phyloP scores from a whole-genome alignment of 345 rosid genomes.

The Toxicodendron radicans region DNA sequence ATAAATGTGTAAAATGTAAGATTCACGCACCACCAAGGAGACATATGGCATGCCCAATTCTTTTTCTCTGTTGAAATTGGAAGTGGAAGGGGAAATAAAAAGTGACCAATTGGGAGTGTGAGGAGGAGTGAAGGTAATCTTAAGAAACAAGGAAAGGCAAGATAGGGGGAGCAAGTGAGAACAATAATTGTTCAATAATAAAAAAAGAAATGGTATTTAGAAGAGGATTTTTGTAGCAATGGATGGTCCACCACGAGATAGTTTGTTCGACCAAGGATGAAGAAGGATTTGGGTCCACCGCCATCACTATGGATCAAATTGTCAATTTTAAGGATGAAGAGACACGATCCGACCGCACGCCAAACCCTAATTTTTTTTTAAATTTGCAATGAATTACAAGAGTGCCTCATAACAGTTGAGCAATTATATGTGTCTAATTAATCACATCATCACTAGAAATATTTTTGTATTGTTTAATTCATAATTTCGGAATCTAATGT shows the following conservation, averaged over 20 bases:
- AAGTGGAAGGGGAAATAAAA: too few species aligned
- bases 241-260: not conserved
- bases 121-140: not conserved
- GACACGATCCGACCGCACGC: constrained; percentile 11
- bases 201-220: not conserved
- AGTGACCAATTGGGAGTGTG: too few species aligned
- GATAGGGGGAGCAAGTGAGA: not conserved
- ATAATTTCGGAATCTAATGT: too few species aligned
- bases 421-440: too few species aligned
- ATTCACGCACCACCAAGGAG: not conserved
- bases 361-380: too few species aligned
- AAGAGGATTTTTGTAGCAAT: not conserved
- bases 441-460: too few species aligned
- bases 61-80: too few species aligned
- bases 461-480: too few species aligned
- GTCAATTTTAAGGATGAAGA: not conserved
- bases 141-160: constrained; percentile 3
- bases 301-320: not conserved
- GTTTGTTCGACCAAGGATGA: constrained; percentile 4
- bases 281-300: not conserved
- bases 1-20: not conserved
- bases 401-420: too few species aligned
- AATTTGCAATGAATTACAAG: too few species aligned
- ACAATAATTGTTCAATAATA: not conserved
- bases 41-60: not conserved